Evolutionary conservation across 202 grass and related monocot species (phyloP), one percentile per base, ranked within the genome.

Genomic region (Alloteropsis angusta): DNA sequence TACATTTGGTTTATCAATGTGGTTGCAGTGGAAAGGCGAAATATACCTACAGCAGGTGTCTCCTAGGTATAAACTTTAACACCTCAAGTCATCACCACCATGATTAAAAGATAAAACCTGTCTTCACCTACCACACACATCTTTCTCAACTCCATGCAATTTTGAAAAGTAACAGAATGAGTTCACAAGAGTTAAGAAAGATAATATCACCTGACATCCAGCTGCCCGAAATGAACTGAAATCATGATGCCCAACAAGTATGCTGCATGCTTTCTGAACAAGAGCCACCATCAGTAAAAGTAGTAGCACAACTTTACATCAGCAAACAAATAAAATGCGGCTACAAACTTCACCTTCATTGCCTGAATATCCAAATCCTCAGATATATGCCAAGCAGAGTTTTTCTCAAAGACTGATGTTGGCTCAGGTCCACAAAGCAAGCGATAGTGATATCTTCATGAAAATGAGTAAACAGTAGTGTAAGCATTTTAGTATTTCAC

Each of bases 161-260:
- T 81, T n/a, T 85, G 8, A 76, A 37, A 81, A 4, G 23, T 23
- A 25, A 47, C 15, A 76, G 4, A 71, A 52, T 26, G n/a, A 53
- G 21, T 37, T 16, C 43, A 76, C 7, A 49, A 76, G 5, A 84
- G 22, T 64, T 79, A 67, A 65, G 72, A 88, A 85, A 73, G 12
- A 66, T 69, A 64, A 78, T 30, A 46, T 39, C 44, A 95, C 96
- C 95, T 98, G 96, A 80, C 96, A 98, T 80, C 89, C 96, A 84
- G 84, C 67, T 76, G 95, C 89, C 70, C 90, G 87, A 88, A 98
- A 98, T 74, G 92, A 95, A 85, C 96, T 98, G 75, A 98, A 98
- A 95, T 98, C 92, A 86, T 95, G 96, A 89, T 82, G 68, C 12
- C 92, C 96, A 81, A 87, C 71, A 79, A 98, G 92, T 75, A 91